A percentile compares a stretch with the other conserved stretches of the same genome.
Evolutionary conservation across 1,139 yeast genomes (phyloP).

Genomic region (Trichomonascaceae sp.): DNA sequence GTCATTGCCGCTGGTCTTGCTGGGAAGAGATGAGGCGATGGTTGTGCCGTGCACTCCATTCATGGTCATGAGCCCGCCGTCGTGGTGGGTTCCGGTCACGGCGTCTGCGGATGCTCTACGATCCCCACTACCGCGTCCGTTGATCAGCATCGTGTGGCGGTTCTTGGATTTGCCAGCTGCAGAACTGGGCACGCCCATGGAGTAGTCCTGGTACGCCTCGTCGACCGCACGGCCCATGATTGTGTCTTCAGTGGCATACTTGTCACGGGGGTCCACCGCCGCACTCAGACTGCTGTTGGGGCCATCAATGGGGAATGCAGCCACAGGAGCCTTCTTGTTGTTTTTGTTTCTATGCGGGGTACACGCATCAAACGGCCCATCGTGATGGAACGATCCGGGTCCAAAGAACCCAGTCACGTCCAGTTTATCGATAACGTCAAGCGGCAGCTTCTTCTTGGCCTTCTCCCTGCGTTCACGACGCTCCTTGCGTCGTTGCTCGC

Average conservation of each 20-base stretch:
- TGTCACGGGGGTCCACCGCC: constrained; percentile 28
- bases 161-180: neutral
- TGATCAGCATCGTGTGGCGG: neutral
- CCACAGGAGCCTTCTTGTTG: constrained; percentile 66
- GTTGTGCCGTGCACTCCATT: neutral
- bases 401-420: constrained; percentile 95
- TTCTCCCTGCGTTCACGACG: constrained; percentile 1
- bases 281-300: constrained; percentile 83
- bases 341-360: constrained; percentile 90
- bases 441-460: constrained; percentile 28
- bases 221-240: constrained; percentile 24
- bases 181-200: constrained; percentile 1
- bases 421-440: constrained; percentile 86
- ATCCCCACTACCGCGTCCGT: constrained; percentile 1
- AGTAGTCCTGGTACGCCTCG: constrained; percentile 21
- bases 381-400: constrained; percentile 92
- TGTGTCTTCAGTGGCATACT: constrained; percentile 23
- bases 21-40: constrained; percentile 2
- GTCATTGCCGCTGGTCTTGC: constrained; percentile 1
- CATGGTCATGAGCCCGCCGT: neutral
- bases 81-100: constrained; percentile 3
- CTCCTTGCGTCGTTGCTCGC: constrained; percentile 5
- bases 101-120: too few relatives aligned
- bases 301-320: constrained; percentile 91
- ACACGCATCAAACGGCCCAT: constrained; percentile 98